phyloP scores from a whole-genome alignment of 2,329 filamentous ascomycete genomes.

The Ophiosphaerella herpotricha region DNA sequence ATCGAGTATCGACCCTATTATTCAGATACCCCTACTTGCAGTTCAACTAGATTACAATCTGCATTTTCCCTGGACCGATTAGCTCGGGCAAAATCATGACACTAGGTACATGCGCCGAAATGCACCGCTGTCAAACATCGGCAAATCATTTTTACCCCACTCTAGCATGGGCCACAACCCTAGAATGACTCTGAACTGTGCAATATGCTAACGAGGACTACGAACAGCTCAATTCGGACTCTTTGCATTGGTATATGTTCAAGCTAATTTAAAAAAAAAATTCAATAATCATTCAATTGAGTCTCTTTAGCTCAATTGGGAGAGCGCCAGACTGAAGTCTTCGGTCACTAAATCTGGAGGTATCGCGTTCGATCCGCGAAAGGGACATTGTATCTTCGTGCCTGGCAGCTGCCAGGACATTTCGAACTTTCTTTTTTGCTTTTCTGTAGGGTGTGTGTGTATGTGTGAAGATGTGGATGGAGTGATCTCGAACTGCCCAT shows the following conservation, averaged over 20 bases:
- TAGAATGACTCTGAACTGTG: background rate
- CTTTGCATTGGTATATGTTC: background rate
- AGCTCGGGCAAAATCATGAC: too few relatives aligned
- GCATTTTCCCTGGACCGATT: too few relatives aligned
- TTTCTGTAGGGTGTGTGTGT: too few relatives aligned
- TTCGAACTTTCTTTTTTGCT: conserved; percentile 3
- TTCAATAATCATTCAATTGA: conserved; percentile 2
- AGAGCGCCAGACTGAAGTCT: conserved; percentile 12
- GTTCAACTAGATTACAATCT: too few relatives aligned
- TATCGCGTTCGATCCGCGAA: conserved; percentile 2
- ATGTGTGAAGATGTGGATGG: too few relatives aligned
- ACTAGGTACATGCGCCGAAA: too few relatives aligned
- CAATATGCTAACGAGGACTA: background rate
- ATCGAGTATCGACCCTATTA: too few relatives aligned
- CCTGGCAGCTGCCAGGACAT: background rate
- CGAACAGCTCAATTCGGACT: background rate
- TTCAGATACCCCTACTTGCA: too few relatives aligned
- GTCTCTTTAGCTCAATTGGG: conserved; percentile 12
- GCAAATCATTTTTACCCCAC: background rate
- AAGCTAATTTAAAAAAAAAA: background rate
- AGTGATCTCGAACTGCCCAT: too few relatives aligned
- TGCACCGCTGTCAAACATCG: too few relatives aligned
- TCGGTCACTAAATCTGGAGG: conserved; percentile 12
- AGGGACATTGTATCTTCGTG: background rate
- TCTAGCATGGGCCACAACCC: background rate